phyloP scores from a whole-genome alignment of 768 basidiomycete genomes.

The Auricularia cornea region DNA sequence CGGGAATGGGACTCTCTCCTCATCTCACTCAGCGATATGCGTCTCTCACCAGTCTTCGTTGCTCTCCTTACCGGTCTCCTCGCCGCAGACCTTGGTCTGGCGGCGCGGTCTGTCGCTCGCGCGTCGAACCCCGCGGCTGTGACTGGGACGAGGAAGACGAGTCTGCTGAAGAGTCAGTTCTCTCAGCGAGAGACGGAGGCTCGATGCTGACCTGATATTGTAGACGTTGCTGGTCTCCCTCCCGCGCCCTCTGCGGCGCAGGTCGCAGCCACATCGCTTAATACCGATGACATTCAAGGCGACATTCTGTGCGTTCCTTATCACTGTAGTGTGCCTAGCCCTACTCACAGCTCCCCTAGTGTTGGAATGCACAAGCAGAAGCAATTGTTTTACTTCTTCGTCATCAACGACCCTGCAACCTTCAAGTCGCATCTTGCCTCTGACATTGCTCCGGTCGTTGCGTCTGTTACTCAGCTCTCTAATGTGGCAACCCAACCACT shows the following conservation, averaged over 20 bases:
- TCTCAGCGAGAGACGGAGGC: not conserved
- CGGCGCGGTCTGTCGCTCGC: not conserved
- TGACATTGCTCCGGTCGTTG: slow-evolving; percentile 2
- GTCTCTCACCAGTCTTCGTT: not conserved
- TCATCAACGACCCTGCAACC: not conserved
- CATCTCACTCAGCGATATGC: too few relatives aligned
- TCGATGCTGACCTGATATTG: not conserved
- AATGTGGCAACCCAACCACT: slow-evolving; percentile 9
- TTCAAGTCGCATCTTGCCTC: slow-evolving; percentile 1
- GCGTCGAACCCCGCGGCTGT: not conserved
- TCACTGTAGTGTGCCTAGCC: not conserved
- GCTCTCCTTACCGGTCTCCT: not conserved
- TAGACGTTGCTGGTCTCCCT: not conserved
- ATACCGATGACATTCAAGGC: slow-evolving; percentile 7
- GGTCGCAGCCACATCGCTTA: slow-evolving; percentile 2
- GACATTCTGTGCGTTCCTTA: slow-evolving; percentile 9
- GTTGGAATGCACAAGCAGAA: slow-evolving; percentile 22
- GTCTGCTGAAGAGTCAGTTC: not conserved
- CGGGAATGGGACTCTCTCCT: too few relatives aligned
- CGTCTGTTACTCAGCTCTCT: slow-evolving; percentile 31
- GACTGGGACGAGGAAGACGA: not conserved
- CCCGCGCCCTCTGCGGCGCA: not conserved
- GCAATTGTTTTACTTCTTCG: slow-evolving; percentile 20
- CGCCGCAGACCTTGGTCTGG: not conserved
- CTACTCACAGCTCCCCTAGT: not conserved